These are phyloP conservation scores for Ramaria sp. DNA, from an alignment of 768 basidiomycete species.

Conservation along the genomic window DNA sequence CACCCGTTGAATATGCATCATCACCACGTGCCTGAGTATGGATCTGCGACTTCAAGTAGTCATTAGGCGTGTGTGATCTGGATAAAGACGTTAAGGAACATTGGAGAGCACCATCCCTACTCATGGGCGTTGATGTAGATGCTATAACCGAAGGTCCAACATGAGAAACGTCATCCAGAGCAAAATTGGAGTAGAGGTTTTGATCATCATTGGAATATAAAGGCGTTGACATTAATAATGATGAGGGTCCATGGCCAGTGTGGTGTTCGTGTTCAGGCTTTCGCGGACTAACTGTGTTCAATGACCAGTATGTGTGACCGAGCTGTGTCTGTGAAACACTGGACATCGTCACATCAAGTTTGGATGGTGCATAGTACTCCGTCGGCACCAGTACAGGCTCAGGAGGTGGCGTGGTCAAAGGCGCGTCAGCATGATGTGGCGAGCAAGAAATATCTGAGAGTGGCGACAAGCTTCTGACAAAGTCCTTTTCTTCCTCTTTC, in stretches of 20 bases:
- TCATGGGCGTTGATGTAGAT: neutral
- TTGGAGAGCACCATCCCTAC: neutral
- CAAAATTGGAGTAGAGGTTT: neutral
- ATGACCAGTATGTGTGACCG: neutral
- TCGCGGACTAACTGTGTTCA: neutral
- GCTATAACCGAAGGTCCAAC: neutral
- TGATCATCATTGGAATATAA: neutral
- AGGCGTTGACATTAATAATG: neutral
- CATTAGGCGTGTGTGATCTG: neutral
- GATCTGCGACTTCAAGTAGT: neutral
- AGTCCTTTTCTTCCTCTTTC: neutral
- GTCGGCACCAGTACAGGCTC: neutral
- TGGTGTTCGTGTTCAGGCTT: neutral
- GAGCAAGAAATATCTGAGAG: neutral
- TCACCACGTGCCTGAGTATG: neutral
- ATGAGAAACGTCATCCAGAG: neutral
- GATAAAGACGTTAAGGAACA: neutral
- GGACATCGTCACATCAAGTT: neutral
- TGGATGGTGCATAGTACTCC: neutral
- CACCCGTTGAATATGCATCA: neutral
- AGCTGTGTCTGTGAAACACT: neutral
- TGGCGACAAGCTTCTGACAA: neutral
- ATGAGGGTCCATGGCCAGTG: neutral
- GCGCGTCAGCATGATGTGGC: neutral
- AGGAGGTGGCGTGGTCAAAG: neutral